Base-by-base conservation (phyloP, 305 asterid species). In the Rubia tinctorum region DNA sequence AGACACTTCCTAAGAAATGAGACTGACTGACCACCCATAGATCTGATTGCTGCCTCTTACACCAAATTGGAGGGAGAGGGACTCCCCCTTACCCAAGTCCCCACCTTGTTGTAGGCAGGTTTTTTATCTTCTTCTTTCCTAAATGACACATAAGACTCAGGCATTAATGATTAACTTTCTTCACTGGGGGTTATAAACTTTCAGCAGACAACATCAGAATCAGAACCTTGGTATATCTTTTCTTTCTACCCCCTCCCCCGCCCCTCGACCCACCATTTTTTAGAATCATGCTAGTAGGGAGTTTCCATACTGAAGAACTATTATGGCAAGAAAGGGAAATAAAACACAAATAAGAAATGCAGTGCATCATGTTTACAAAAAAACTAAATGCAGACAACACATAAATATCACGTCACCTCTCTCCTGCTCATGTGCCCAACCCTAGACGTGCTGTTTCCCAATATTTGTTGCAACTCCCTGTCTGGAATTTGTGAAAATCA, bases 381-480 rank as follows among this genome's bases (percentile, higher is more conserved):
- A 6, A 15, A 27, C 51, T 42, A 18, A 59, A 30, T 56, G 39
- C 23, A 15, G 23, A 64, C 40, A 43, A 14, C 59, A 44, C 22
- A 61, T 61, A 45, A 15, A 34, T 37, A 30, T 30, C 10, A 51
- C 11, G n/a, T 27, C 84, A 92, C 99, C 99, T 94, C 96, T 80
- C 89, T 86, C 82, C 44, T 78, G 85, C 87, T 91, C 71, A 86
- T 75, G 79, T 86, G 71, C 68, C 97, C 97, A 80, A 86, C 97
- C 83, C 81, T 91, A 75, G 92, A 83, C 45, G 96, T 82, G 74
- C 66, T 75, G 79, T 90, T 90, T 73, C 97, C 97, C 83, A 94
- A 83, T 75, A 91, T 72, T 74, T 73, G 88, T 88, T 94, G 99
- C 89, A 94, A 88, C 65, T 94, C 97, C 97, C 97, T 91, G 97